Evolutionary conservation across 768 basidiomycete genomes (phyloP), one percentile per base, ranked within the genome.

Genomic region (Tulasnella sp.): DNA sequence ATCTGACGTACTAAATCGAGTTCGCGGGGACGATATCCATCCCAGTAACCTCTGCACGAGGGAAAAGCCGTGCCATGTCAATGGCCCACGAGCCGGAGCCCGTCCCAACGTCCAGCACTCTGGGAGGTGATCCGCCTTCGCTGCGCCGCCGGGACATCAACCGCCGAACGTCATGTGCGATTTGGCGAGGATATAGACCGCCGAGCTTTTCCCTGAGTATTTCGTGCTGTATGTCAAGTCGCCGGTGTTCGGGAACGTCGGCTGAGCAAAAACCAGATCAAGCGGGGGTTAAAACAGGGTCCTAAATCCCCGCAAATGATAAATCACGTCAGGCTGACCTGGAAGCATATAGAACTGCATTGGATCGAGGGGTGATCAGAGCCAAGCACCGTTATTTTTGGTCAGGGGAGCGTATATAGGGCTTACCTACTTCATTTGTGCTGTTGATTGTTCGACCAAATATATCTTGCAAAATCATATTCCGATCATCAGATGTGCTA

Each of bases 211-310:
- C 76, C 1, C 80, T 82, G 72, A 81, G 79, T 11, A 82, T 76
- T 29, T 81, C 80, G 73, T 82, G 82, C 72, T 83, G 83, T n/a
- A 82, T 71, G 71, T 83, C 82, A 3, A 83, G 77, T 3, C 83
- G 80, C 42, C 81, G 77, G 68, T 83, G 83, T 71, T 83, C 83
- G 73, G 82, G 81, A 29, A 76, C 76, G 40, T 83, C 83, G 82
- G 70, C 70, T 71, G 7, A 36, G n/a, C n/a, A n/a, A n/a, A 40
- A 40, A 40, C 40, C 40, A 40, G 1, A 9, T 15, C 11, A 40
- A 40, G 11, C 11, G 17, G 12, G 40, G 40, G 8, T 9, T 40
- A 40, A 40, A 40, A n/a, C n/a, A n/a, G n/a, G n/a, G 2, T 40
- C 40, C 8, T 40, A 40, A 3, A 9, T n/a, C 12, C 8, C 17